These are phyloP conservation scores for Ophiocordyceps unilateralis DNA, from an alignment of 2,329 filamentous ascomycete genomes.

Conservation along the genomic window DNA sequence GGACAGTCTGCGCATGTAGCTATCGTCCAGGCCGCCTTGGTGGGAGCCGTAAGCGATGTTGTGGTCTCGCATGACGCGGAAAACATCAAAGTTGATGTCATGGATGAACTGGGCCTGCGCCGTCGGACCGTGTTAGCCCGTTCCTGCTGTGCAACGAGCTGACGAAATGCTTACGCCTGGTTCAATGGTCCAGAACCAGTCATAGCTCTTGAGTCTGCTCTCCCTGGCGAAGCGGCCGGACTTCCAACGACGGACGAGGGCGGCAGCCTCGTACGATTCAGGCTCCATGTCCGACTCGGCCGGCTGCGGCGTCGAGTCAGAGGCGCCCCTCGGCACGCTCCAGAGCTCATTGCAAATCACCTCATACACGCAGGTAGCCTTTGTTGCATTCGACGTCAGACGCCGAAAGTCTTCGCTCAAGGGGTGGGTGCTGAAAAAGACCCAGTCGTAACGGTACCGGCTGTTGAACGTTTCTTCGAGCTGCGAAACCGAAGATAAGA, in stretches of 20 bases:
- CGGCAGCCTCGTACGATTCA: not conserved
- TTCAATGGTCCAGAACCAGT: conserved; percentile 45
- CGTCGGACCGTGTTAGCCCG: conserved; percentile 1
- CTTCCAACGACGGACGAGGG: conserved; percentile 67
- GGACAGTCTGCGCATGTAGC: conserved; percentile 25
- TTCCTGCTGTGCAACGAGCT: no score
- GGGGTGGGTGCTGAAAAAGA: conserved; percentile 69
- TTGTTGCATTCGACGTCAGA: conserved; percentile 48
- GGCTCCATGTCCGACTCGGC: not conserved
- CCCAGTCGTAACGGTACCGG: conserved; percentile 75
- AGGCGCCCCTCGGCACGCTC: conserved; percentile 44
- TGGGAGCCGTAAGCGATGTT: conserved; percentile 61
- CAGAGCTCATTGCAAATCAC: conserved; percentile 61
- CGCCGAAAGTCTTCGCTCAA: conserved; percentile 65
- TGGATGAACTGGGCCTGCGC: conserved; percentile 34
- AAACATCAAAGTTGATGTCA: conserved; percentile 66
- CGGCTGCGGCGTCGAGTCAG: not conserved
- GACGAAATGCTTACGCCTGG: conserved; percentile 30
- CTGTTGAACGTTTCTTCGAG: conserved; percentile 44
- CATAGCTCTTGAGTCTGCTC: conserved; percentile 43
- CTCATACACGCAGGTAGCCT: conserved; percentile 55
- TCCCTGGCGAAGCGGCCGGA: conserved; percentile 70
- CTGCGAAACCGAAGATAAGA: conserved; percentile 36
- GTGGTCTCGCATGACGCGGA: conserved; percentile 70
- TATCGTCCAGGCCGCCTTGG: conserved; percentile 24